A percentile compares a stretch with the other conserved stretches of the same genome.
phyloP scores from a whole-genome alignment of 176 grass and related monocot genomes.

The Musa itinerans region DNA sequence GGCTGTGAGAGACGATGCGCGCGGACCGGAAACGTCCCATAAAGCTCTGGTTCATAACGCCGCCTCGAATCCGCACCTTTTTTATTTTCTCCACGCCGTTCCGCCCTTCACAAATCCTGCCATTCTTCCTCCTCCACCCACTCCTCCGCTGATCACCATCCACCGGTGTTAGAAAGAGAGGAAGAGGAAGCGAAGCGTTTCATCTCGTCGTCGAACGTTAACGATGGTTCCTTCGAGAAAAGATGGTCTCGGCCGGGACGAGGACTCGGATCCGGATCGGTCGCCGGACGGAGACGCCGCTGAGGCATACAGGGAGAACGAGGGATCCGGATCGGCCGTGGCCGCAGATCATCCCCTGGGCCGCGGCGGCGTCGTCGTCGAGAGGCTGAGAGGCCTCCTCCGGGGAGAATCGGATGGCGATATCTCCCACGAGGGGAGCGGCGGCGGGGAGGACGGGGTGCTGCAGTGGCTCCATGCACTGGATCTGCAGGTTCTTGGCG shows the following conservation, averaged over 20 bases:
- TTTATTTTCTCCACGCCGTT: neutral
- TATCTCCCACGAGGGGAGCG: neutral
- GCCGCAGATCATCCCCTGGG: neutral
- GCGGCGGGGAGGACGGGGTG: neutral
- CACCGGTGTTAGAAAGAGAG: too few relatives aligned
- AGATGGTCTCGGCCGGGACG: neutral
- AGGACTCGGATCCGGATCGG: slow-evolving; percentile 21
- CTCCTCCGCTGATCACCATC: neutral
- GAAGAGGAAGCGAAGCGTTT: too few relatives aligned
- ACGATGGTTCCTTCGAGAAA: slow-evolving; percentile 25
- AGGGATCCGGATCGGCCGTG: slow-evolving; percentile 1
- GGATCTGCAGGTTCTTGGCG: slow-evolving; percentile 59
- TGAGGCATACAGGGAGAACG: slow-evolving; percentile 1
- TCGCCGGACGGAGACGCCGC: neutral
- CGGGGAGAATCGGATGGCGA: slow-evolving; percentile 16
- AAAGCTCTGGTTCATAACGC: neutral
- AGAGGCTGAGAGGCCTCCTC: slow-evolving; percentile 9
- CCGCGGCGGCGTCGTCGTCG: neutral
- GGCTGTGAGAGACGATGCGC: neutral
- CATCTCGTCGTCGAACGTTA: neutral
- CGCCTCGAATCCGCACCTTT: neutral
- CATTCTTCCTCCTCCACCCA: neutral
- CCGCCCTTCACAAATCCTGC: neutral
- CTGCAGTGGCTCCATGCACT: slow-evolving; percentile 32
- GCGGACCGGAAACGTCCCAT: neutral